A percentile compares a stretch with the other conserved stretches of the same genome.
Conservation (phyloP, 257 asterid species). For the Ligustrum vulgare region DNA sequence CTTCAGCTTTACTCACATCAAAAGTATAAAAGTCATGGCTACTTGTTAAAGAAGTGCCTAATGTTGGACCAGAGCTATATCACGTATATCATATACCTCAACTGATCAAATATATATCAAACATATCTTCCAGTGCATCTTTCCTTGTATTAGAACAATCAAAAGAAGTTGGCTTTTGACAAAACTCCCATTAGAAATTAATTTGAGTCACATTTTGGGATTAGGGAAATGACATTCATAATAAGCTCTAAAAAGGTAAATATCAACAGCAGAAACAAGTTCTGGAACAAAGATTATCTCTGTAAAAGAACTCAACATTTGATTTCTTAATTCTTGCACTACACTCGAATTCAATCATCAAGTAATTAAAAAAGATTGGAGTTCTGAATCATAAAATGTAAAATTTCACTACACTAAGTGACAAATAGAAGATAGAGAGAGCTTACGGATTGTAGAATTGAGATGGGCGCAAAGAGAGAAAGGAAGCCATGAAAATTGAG, state of each 20-base stretch:
- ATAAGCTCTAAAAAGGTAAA: background rate
- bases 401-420: background rate
- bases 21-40: background rate
- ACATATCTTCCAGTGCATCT: background rate
- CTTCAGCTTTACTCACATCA: slow-evolving; percentile 13
- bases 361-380: background rate
- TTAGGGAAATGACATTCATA: background rate
- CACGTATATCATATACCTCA: background rate
- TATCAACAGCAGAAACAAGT: background rate
- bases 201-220: background rate
- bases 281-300: background rate
- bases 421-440: background rate
- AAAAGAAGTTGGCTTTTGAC: background rate
- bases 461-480: slow-evolving; percentile 40
- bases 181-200: background rate
- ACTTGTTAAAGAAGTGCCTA: background rate
- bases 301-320: background rate
- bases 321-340: background rate
- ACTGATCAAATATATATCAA: background rate
- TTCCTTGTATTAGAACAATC: background rate
- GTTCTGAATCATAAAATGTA: background rate
- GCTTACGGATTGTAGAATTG: slow-evolving; percentile 44
- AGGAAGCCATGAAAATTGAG: slow-evolving; percentile 51
- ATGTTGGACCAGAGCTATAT: background rate
- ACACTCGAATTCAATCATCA: background rate